Evolutionary conservation across 1,139 yeast species (phyloP).

Genomic region (Pichia sp.): DNA sequence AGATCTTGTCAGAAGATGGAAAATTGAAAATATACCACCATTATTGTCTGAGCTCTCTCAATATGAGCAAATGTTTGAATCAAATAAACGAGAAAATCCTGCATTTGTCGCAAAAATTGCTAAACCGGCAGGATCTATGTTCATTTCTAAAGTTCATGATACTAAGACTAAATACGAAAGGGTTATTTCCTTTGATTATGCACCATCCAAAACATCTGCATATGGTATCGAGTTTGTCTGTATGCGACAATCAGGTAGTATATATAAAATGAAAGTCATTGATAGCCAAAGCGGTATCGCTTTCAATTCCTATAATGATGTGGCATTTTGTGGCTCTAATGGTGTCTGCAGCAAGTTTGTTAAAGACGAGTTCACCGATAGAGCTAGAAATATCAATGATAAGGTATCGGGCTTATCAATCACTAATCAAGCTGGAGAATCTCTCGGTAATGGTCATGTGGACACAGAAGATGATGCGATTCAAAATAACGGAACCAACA

Average conservation of each 20-base stretch:
- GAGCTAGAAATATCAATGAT: conserved; percentile 31
- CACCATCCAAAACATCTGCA: conserved; percentile 43
- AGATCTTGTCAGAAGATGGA: conserved; percentile 75
- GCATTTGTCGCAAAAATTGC: conserved; percentile 35
- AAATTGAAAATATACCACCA: conserved; percentile 57
- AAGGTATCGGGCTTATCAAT: conserved; percentile 1
- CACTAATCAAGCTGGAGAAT: not conserved
- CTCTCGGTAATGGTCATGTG: not conserved
- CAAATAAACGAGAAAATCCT: conserved; percentile 19
- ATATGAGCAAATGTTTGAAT: conserved; percentile 17
- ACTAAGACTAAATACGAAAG: conserved; percentile 71
- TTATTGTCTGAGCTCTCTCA: conserved; percentile 18
- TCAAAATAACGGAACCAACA: conserved; percentile 21
- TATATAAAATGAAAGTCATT: conserved; percentile 69
- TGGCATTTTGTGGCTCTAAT: conserved; percentile 60
- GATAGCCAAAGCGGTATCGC: conserved; percentile 61
- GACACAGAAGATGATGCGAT: not conserved
- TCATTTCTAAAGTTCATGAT: conserved; percentile 73
- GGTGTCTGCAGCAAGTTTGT: conserved; percentile 44
- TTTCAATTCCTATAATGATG: conserved; percentile 68
- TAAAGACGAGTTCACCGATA: conserved; percentile 18
- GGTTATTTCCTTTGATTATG: conserved; percentile 80
- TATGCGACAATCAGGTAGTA: conserved; percentile 85
- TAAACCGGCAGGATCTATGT: conserved; percentile 46
- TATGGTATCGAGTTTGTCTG: conserved; percentile 51